Conservation (phyloP, 129 eudicot species). For the Chrysanthemum seticuspe region DNA sequence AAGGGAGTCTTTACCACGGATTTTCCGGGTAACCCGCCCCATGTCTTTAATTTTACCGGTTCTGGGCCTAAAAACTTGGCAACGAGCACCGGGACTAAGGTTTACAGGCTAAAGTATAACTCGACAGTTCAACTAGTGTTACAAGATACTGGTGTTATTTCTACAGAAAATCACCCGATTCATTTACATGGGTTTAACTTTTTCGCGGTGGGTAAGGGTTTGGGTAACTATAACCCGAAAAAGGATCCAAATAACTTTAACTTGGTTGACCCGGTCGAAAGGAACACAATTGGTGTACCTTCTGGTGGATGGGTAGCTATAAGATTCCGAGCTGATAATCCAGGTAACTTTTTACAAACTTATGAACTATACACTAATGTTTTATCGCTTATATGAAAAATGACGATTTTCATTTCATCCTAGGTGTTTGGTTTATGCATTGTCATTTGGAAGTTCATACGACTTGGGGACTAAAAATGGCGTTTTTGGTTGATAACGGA, state of each 20-base stretch:
- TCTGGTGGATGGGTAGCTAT: conserved; percentile 90
- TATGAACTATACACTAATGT: no score
- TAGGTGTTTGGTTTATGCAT: conserved; percentile 95
- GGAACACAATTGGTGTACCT: conserved; percentile 81
- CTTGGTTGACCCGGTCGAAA: conserved; percentile 82
- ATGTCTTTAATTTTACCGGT: conserved; percentile 58
- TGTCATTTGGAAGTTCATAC: conserved; percentile 86
- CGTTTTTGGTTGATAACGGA: conserved; percentile 79
- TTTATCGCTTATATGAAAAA: neutral
- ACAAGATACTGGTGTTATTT: conserved; percentile 70
- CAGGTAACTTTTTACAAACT: conserved; percentile 41
- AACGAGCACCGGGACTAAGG: conserved; percentile 62
- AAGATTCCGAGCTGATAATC: conserved; percentile 82
- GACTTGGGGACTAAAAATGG: conserved; percentile 88
- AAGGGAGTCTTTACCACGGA: conserved; percentile 78
- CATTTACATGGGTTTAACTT: conserved; percentile 85
- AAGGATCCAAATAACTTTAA: conserved; percentile 61
- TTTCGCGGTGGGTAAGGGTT: conserved; percentile 68
- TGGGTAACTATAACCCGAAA: conserved; percentile 67
- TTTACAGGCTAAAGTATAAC: conserved; percentile 59
- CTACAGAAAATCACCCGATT: conserved; percentile 74
- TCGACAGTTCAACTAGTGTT: conserved; percentile 62
- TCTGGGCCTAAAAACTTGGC: conserved; percentile 40
- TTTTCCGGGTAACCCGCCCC: conserved; percentile 73
- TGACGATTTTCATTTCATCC: conserved; percentile 12